phyloP scores from a whole-genome alignment of 192 early-diverging fungal genomes.

The Allomyces javanicus region DNA sequence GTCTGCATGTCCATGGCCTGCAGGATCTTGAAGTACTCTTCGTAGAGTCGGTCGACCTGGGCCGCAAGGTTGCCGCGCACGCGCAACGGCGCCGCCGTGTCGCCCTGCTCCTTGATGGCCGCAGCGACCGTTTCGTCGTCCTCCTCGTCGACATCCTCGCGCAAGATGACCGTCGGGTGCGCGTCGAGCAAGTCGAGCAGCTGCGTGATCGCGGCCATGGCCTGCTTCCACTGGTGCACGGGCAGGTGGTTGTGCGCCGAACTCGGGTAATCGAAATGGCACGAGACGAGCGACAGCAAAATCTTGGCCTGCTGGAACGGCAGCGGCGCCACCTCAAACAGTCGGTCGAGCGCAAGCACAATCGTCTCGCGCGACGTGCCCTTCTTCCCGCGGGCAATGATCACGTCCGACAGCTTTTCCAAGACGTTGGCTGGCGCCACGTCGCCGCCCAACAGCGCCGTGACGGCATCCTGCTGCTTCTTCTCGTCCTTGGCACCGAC shows the following conservation, averaged over 20 bases:
- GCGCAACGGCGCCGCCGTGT: slow-evolving; percentile 26
- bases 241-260: slow-evolving; percentile 1
- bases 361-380: slow-evolving; percentile 26
- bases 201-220: slow-evolving; percentile 41
- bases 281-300: slow-evolving; percentile 6
- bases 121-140: slow-evolving; percentile 22
- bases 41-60: slow-evolving; percentile 83
- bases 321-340: slow-evolving; percentile 2
- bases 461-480: slow-evolving; percentile 3
- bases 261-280: slow-evolving; percentile 7
- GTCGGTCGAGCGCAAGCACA: slow-evolving; percentile 2
- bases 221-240: slow-evolving; percentile 4
- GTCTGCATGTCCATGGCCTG: slow-evolving; percentile 95
- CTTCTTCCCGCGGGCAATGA: slow-evolving; percentile 82
- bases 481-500: slow-evolving; percentile 7
- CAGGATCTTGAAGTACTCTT: slow-evolving; percentile 89
- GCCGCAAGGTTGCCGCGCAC: slow-evolving; percentile 71
- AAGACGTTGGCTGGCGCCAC: slow-evolving; percentile 56
- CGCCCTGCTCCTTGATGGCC: slow-evolving; percentile 30
- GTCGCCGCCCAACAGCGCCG: slow-evolving; percentile 12
- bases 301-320: slow-evolving; percentile 9
- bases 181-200: slow-evolving; percentile 60
- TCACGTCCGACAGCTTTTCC: slow-evolving; percentile 57
- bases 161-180: slow-evolving; percentile 45
- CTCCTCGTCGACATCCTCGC: slow-evolving; percentile 46